phyloP scores from a whole-genome alignment of 805 yeast species.

The Saccharomyces jurei region DNA sequence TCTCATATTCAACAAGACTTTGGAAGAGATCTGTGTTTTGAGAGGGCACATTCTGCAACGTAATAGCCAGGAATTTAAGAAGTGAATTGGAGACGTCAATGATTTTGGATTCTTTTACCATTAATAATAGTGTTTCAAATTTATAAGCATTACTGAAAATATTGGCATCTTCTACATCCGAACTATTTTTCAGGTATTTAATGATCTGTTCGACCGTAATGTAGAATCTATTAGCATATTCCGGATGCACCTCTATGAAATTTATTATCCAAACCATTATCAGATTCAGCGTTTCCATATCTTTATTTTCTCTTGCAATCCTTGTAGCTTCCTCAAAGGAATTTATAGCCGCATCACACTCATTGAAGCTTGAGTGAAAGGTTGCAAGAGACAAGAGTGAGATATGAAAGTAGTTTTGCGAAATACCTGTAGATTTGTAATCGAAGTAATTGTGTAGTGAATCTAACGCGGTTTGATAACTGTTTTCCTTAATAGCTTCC shows the following conservation, averaged over 20 bases:
- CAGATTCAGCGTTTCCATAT: constrained; percentile 61
- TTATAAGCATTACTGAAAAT: constrained; percentile 52
- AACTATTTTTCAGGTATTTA: constrained; percentile 38
- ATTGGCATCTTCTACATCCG: constrained; percentile 22
- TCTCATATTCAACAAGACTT: constrained; percentile 3
- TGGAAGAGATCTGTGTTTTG: background rate
- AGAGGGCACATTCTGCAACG: constrained; percentile 37
- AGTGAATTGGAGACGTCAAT: constrained; percentile 45
- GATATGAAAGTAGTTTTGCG: constrained; percentile 62
- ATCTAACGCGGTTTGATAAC: constrained; percentile 36
- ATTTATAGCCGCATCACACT: constrained; percentile 58
- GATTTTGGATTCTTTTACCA: constrained; percentile 45
- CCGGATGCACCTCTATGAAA: constrained; percentile 62
- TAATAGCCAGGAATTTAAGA: constrained; percentile 46
- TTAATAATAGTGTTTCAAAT: constrained; percentile 49
- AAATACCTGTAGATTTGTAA: constrained; percentile 61
- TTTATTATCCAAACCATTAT: constrained; percentile 68
- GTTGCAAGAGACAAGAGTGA: constrained; percentile 68
- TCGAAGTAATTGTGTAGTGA: constrained; percentile 58
- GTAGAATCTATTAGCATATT: constrained; percentile 41
- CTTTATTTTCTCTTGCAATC: constrained; percentile 81
- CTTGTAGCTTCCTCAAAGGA: constrained; percentile 82
- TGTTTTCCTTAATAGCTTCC: constrained; percentile 7
- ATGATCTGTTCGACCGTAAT: constrained; percentile 59
- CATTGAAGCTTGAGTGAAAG: constrained; percentile 60